Conservation (phyloP, 192 early-diverging fungal species). For the Coemansia asiatica region DNA sequence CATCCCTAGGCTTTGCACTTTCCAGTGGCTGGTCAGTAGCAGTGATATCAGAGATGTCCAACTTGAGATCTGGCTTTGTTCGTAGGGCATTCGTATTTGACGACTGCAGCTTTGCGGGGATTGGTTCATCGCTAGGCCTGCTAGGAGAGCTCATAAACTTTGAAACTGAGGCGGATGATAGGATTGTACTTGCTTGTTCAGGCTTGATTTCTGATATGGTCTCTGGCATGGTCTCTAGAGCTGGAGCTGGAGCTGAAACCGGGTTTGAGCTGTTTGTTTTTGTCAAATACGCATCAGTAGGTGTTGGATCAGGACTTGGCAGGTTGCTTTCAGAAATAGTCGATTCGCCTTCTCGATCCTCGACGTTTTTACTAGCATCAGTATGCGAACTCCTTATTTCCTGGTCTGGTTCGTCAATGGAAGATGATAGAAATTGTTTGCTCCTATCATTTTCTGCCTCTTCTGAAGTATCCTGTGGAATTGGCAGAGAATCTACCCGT, state of each 20-base stretch:
- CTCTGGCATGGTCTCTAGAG: not conserved
- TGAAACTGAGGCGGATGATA: not conserved
- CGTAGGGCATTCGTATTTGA: not conserved
- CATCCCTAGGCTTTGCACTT: not conserved
- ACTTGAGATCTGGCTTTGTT: not conserved
- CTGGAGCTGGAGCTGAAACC: not conserved
- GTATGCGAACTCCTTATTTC: not conserved
- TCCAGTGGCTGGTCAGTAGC: constrained; percentile 2
- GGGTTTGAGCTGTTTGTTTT: not conserved
- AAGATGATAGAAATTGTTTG: not conserved
- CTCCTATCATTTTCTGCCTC: not conserved
- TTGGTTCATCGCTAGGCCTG: not conserved
- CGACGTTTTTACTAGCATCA: not conserved
- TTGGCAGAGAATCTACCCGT: not conserved
- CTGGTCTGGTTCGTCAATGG: not conserved
- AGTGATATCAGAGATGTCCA: not conserved
- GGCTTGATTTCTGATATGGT: not conserved
- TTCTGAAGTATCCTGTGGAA: not conserved
- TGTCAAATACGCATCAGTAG: not conserved
- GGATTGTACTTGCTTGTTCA: not conserved
- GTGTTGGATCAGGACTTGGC: constrained; percentile 6
- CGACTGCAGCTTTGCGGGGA: not conserved
- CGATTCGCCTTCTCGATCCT: not conserved
- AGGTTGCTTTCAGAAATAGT: not conserved
- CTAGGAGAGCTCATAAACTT: not conserved